phyloP scores from a whole-genome alignment of 2,329 filamentous ascomycete genomes.

The Dactylellina haptotyla region DNA sequence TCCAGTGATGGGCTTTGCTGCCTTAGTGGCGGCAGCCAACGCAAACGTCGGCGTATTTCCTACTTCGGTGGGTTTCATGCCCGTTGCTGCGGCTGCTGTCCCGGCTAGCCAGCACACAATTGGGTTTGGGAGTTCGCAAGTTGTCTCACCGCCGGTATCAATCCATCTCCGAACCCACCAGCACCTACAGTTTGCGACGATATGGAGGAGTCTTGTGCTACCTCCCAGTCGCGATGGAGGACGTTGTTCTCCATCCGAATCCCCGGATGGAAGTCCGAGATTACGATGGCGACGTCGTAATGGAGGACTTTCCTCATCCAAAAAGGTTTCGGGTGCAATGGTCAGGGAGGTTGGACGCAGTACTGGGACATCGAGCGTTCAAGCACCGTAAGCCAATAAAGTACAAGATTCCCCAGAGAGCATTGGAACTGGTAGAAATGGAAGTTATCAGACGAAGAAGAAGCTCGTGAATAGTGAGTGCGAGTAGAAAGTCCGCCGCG shows the following conservation, averaged over 20 bases:
- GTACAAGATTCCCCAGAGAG: constrained; percentile 17
- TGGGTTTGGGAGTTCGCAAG: not conserved
- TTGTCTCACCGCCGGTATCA: not conserved
- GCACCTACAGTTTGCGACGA: not conserved
- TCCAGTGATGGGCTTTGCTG: not conserved
- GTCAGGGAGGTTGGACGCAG: constrained; percentile 15
- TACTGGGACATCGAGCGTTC: constrained; percentile 8
- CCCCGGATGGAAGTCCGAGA: constrained; percentile 14
- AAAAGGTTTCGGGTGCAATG: not conserved
- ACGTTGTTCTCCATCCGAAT: constrained; percentile 13
- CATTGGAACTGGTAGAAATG: constrained; percentile 19
- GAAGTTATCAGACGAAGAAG: constrained; percentile 17
- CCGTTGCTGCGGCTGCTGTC: not conserved
- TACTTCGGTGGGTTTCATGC: not conserved
- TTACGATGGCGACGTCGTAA: constrained; percentile 46
- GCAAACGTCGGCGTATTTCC: not conserved
- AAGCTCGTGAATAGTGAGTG: not conserved
- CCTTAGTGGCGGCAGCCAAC: not conserved
- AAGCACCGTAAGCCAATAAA: constrained; percentile 20
- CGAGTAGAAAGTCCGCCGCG: too few relatives aligned
- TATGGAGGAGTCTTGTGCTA: constrained; percentile 3
- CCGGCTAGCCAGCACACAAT: not conserved
- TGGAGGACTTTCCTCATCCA: constrained; percentile 5
- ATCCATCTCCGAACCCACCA: not conserved
- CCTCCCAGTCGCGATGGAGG: constrained; percentile 31